Percentiles rank a stretch among this genome's conserved stretches.
Conservation (phyloP, 1,284 basidiomycete genomes). For the Salmacisia buchloeana region DNA sequence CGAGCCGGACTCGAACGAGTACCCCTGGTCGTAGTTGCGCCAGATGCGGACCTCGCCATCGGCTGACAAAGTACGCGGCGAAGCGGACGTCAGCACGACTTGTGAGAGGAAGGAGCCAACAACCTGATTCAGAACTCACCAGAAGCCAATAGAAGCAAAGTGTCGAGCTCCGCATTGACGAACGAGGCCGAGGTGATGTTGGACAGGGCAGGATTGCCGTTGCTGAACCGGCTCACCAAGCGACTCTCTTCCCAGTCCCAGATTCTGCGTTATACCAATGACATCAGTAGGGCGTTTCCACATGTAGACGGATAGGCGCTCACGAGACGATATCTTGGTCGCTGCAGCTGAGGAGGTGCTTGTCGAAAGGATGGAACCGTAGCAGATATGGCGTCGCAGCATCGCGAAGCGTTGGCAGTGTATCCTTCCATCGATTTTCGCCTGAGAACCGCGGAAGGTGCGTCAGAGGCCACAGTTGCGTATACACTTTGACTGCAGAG, state of each 20-base stretch:
- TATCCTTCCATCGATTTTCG: constrained; percentile 68
- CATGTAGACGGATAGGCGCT: constrained; percentile 28
- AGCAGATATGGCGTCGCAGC: constrained; percentile 56
- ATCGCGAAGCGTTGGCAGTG: constrained; percentile 69
- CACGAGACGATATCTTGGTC: constrained; percentile 80
- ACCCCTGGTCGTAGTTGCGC: constrained; percentile 66
- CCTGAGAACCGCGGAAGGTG: constrained; percentile 48
- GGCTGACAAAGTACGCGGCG: constrained; percentile 54
- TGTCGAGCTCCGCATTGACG: constrained; percentile 92
- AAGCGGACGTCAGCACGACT: background rate
- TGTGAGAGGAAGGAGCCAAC: background rate
- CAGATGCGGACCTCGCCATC: constrained; percentile 89
- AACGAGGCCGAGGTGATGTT: constrained; percentile 84
- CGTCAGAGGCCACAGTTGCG: constrained; percentile 5
- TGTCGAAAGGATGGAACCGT: constrained; percentile 84
- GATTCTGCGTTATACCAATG: constrained; percentile 58
- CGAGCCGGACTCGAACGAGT: constrained; percentile 24
- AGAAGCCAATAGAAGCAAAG: constrained; percentile 80
- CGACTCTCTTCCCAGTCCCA: constrained; percentile 87
- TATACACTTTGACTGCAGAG: background rate
- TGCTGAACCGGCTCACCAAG: constrained; percentile 75
- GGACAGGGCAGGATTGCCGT: constrained; percentile 75
- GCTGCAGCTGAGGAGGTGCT: constrained; percentile 78
- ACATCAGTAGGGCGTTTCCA: constrained; percentile 8
- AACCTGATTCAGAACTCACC: constrained; percentile 56